phyloP scores from a whole-genome alignment of 192 early-diverging fungal species.

The Chytriomyces confervae region DNA sequence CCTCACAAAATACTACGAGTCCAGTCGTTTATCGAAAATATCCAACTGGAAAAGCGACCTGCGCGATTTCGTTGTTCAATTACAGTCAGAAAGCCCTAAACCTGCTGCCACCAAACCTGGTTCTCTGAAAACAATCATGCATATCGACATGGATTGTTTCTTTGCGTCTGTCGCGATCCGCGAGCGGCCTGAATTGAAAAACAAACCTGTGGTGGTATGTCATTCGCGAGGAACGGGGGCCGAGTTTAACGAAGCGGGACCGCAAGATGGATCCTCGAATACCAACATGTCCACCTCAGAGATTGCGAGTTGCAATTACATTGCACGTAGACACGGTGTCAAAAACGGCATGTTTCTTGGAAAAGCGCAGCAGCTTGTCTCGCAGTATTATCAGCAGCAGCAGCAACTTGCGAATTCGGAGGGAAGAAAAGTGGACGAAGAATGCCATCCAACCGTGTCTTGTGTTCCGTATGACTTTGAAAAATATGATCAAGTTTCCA shows the following conservation, averaged over 20 bases:
- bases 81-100: background rate
- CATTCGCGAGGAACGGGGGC: slow-evolving; percentile 52
- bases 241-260: background rate
- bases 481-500: slow-evolving; percentile 65
- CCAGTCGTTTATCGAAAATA: slow-evolving; percentile 54
- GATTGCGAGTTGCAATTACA: slow-evolving; percentile 89
- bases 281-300: slow-evolving; percentile 50
- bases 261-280: background rate
- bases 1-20: slow-evolving; percentile 52
- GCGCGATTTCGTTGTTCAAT: slow-evolving; percentile 65
- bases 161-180: slow-evolving; percentile 84
- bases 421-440: background rate
- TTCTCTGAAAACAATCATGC: slow-evolving; percentile 62
- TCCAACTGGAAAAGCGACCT: slow-evolving; percentile 80
- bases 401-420: slow-evolving; percentile 29
- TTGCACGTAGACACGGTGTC: slow-evolving; percentile 76
- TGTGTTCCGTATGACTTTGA: slow-evolving; percentile 74
- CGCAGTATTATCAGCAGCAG: slow-evolving; percentile 50
- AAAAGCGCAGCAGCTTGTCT: slow-evolving; percentile 70
- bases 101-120: background rate
- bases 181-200: slow-evolving; percentile 65
- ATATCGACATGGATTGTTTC: slow-evolving; percentile 95
- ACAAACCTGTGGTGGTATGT: slow-evolving; percentile 74
- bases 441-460: slow-evolving; percentile 1
- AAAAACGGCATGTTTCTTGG: slow-evolving; percentile 80